These are phyloP conservation scores for Paraconiothyrium sp. DNA, from an alignment of 2,329 filamentous ascomycete genomes.

Conservation along the genomic window DNA sequence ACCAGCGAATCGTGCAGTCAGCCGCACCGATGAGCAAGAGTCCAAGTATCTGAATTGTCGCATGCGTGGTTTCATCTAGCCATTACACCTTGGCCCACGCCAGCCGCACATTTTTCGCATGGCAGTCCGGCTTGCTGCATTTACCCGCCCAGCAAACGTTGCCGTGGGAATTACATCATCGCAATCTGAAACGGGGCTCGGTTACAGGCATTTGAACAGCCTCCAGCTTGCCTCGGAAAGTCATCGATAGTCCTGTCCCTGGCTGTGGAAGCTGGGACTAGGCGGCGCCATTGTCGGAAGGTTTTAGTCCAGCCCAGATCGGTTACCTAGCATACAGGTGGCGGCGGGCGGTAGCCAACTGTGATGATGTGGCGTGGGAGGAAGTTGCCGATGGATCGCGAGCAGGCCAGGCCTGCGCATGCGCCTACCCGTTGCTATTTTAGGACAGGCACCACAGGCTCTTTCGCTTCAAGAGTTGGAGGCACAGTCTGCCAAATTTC, in stretches of 20 bases:
- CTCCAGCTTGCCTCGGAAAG: neutral
- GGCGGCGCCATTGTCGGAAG: constrained; percentile 5
- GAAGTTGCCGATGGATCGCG: neutral
- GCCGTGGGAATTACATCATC: constrained; percentile 7
- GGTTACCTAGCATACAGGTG: neutral
- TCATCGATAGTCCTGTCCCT: constrained; percentile 9
- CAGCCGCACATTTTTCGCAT: neutral
- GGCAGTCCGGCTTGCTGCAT: neutral
- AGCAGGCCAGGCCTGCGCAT: neutral
- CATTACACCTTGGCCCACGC: constrained; percentile 2
- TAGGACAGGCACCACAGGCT: neutral
- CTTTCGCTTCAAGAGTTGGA: neutral
- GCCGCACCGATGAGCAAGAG: neutral
- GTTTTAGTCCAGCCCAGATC: neutral
- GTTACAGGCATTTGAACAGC: neutral
- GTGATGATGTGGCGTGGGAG: constrained; percentile 6
- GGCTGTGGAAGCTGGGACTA: constrained; percentile 4
- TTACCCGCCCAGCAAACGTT: neutral
- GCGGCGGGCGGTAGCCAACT: neutral
- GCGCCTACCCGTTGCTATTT: neutral
- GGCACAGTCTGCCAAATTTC: neutral
- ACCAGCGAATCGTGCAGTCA: neutral
- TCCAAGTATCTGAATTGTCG: neutral
- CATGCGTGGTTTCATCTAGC: constrained; percentile 1
- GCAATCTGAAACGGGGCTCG: neutral